Evolutionary conservation across 345 rosid species (phyloP), one percentile per base, ranked within the genome.

Genomic region (Euphorbia pulcherrima): DNA sequence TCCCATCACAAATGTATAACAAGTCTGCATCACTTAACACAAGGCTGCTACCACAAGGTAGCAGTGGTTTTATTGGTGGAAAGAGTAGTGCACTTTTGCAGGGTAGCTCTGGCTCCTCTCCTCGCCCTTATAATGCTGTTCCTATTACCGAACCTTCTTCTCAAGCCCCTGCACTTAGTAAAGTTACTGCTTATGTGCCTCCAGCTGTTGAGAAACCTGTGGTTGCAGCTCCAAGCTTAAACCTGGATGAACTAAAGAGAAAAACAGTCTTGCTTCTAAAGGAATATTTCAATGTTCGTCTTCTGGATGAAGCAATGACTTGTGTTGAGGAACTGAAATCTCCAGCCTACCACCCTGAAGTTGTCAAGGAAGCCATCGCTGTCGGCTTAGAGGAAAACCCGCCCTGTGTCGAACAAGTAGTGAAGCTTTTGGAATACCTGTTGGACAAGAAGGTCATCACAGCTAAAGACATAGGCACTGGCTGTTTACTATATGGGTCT

Each of bases 71-170:
- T 29, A 68, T 85, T 33, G 74, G 86, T 70, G 90, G 88, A 51
- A 85, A 81, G 78, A 88, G 90, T 66, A 92, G 96, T 68, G 97
- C 90, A 54, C 69, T 90, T 58, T 69, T 93, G 81, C 94, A 88
- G 77, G 95, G 95, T 10, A 78, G 80, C 65, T 69, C 76, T 21
- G 64, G 69, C 20, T 64, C 76, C 29, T 44, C 82, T 58, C 67
- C 80, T 62, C 74, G 72, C 35, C 75, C 81, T 53, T 39, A 66
- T 17, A 64, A 51, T 61, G 30, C 60, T n/a, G 33, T 56, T 33
- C n/a, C 74, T 23, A 71, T 67, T 67, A 60, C 64, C 18, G 85
- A 83, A 65, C 73, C 71, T 66, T 57, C 73, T 29, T 63, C 72
- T 35, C 83, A 77, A 65, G 50, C 29, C 17, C 30, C 83, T 41